Base-by-base conservation (phyloP, 2,329 filamentous ascomycete species). In the Alternaria panax region DNA sequence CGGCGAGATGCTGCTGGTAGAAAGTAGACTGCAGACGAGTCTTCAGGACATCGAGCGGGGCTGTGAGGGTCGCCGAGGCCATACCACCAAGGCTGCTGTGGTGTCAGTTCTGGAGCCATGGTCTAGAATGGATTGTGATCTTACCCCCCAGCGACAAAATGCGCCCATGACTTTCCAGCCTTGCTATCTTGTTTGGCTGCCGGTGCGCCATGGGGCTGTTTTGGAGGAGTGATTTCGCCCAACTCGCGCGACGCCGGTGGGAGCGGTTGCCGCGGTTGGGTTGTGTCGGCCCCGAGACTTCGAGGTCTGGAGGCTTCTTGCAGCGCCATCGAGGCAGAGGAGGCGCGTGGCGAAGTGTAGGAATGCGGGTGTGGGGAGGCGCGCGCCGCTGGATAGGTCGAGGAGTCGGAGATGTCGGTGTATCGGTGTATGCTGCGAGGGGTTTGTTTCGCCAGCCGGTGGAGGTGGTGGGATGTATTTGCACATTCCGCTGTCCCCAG, bases 21-120 rank as follows among this genome's bases (percentile, higher is more conserved):
- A 96, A 96, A 75, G 96, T 93, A 72, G 92, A 96, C 78, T 98
- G 94, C 3, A 98, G 84, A 34, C 94, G 88, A 11, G 94, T 98
- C 79, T 96, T 96, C 51, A 98, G 86, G 30, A 97, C 93, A 75
- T 97, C 94, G 60, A 98, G 90, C 22, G 94, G 94, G 8, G 92
- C 93, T 2, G 94, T 97, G n/a, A 97, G 80, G n/a, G 91, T 89
- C 24, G 94, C 92, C 11, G 94, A 90, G 18, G 92, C 93, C 89
- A 97, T 96, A 68, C 93, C 93, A 69, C 93, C 93, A 52, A 92
- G 81, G 41, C 93, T 96, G 67, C 62, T 36, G 24, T n/a, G n/a
- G 5, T 36, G 60, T 75, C 42, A 75, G 68, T 51, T 36, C 43
- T 51, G 24, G 16, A 45, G 34, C 8, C 24, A 25, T 25, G n/a